A percentile compares a stretch with the other conserved stretches of the same genome.
These are phyloP conservation scores for Solanum phureja DNA, from an alignment of 257 asterid genomes.

Conservation along the genomic window DNA sequence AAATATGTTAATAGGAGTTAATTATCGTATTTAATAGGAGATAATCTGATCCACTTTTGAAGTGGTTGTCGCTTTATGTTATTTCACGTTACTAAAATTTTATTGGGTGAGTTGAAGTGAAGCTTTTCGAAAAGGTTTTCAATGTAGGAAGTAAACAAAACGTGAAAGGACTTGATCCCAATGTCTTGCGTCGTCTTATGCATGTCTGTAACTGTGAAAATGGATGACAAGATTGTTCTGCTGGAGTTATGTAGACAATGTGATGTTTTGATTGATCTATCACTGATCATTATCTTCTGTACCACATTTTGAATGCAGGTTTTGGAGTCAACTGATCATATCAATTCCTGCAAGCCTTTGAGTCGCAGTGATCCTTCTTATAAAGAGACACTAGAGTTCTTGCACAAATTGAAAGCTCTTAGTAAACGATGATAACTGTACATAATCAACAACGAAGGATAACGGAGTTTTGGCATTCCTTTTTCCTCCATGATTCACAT, in stretches of 20 bases:
- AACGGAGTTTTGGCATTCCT: neutral
- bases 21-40: neutral
- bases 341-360: slow-evolving; percentile 93
- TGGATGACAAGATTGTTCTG: neutral
- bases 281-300: neutral
- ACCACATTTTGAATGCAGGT: slow-evolving; percentile 39
- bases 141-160: neutral
- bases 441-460: neutral
- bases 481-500: neutral
- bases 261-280: neutral
- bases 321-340: slow-evolving; percentile 92
- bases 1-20: neutral
- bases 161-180: neutral
- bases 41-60: neutral
- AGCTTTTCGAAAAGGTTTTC: neutral
- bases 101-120: neutral
- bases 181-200: neutral
- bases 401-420: slow-evolving; percentile 64
- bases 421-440: slow-evolving; percentile 12
- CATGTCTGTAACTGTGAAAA: neutral
- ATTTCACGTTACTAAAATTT: neutral
- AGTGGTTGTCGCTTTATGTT: neutral
- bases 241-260: neutral
- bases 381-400: slow-evolving; percentile 67
- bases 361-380: slow-evolving; percentile 82